These are phyloP conservation scores for Fusarium domesticum DNA, from an alignment of 2,329 filamentous ascomycete species.

Conservation along the genomic window DNA sequence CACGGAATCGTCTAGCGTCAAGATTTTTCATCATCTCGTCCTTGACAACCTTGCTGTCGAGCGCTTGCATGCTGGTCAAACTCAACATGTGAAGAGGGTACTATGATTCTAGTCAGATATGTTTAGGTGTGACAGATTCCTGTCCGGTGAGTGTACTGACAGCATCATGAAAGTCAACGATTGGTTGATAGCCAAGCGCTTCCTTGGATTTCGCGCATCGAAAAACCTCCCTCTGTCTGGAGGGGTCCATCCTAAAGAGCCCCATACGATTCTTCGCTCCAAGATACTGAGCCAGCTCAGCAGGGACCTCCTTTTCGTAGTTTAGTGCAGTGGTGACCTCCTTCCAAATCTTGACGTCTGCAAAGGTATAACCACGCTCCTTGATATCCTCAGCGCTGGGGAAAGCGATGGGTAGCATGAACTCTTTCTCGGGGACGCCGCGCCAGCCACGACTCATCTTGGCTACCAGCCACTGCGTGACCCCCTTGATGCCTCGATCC, in stretches of 20 bases:
- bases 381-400: conserved; percentile 57
- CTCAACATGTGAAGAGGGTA: conserved; percentile 70
- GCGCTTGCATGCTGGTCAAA: conserved; percentile 59
- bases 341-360: conserved; percentile 64
- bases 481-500: conserved; percentile 47
- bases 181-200: conserved; percentile 60
- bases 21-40: conserved; percentile 49
- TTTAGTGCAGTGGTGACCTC: conserved; percentile 55
- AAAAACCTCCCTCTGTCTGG: conserved; percentile 54
- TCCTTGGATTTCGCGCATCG: conserved; percentile 57
- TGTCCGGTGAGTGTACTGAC: conserved; percentile 43
- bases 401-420: conserved; percentile 63
- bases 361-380: conserved; percentile 56
- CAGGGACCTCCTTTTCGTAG: conserved; percentile 56
- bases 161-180: conserved; percentile 67
- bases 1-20: conserved; percentile 63
- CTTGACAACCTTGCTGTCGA: conserved; percentile 55
- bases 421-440: conserved; percentile 58
- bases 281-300: conserved; percentile 62
- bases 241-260: conserved; percentile 65
- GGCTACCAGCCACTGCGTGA: conserved; percentile 44
- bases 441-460: conserved; percentile 49
- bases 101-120: conserved; percentile 34
- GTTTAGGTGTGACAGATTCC: not conserved
- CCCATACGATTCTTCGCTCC: conserved; percentile 64